Evolutionary conservation across 2,329 filamentous ascomycete species (phyloP), one percentile per base, ranked within the genome.

Genomic region (Diplodia intermedia): DNA sequence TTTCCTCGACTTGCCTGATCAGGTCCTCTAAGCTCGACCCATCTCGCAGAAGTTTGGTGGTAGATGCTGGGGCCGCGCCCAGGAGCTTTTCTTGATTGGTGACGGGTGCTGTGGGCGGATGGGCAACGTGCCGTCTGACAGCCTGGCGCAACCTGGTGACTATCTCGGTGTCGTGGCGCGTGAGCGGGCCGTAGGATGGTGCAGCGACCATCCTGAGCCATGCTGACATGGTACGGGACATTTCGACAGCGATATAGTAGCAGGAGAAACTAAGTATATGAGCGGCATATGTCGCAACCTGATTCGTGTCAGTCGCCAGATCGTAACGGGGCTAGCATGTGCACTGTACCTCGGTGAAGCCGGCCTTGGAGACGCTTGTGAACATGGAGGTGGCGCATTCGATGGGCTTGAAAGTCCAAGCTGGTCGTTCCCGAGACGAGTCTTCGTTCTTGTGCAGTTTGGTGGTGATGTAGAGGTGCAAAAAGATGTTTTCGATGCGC

Each of bases 241-340:
- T 26, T n/a, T 63, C 66, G 7, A 63, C 54, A 38, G 49, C 57
- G n/a, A 56, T 38, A 52, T 68, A 57, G 29, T 68, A 68, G 26
- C 15, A 40, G 0, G 66, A 63, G 7, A 65, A 36, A 20, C 50
- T 47, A 18, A 68, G 52, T 31, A 68, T 47, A 14, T 55, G 50
- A 23, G 57, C 36, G 11, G 66, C 66, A 31, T 68, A 63, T 18
- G 49, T 56, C 3, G 66, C 66, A 36, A 67, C 43, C 65, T 67
- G 20, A 18, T n/a, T 8, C 38, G 36, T n/a, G 8, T 14, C 31
- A 31, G 18, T 14, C 36, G 20, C 36, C 18, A n/a, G 26, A 33
- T 36, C n/a, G 2, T 31, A 18, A 15, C 11, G 1, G n/a, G 36
- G 38, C 12, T 6, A 31, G 23, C n/a, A 15, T 26, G 7, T 23